phyloP scores from a whole-genome alignment of 2,329 filamentous ascomycete genomes.

The Aspergillus sp. region DNA sequence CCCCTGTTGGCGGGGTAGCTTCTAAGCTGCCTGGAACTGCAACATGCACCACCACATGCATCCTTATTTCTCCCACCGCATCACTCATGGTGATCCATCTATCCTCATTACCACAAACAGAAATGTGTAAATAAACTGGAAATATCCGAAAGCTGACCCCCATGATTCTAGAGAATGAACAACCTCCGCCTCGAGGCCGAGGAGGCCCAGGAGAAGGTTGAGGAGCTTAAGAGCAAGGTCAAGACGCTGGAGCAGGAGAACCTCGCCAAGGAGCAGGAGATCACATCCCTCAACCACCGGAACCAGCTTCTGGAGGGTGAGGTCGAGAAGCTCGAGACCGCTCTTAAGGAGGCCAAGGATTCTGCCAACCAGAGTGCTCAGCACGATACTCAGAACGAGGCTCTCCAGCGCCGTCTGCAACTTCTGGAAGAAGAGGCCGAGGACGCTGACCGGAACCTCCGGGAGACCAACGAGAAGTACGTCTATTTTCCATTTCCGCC shows the following conservation, averaged over 20 bases:
- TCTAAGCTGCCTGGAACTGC: constrained; percentile 29
- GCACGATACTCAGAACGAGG: constrained; percentile 87
- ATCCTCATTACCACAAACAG: neutral
- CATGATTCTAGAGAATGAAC: constrained; percentile 76
- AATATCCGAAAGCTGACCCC: neutral
- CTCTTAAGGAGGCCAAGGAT: constrained; percentile 85
- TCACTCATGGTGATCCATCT: constrained; percentile 16
- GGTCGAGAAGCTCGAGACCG: constrained; percentile 86
- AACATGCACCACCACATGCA: constrained; percentile 22
- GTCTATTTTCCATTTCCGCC: constrained; percentile 37
- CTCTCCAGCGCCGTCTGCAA: constrained; percentile 87
- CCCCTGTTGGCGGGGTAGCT: constrained; percentile 45
- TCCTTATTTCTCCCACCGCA: neutral
- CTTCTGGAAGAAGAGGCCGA: constrained; percentile 98
- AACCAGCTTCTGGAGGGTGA: constrained; percentile 87
- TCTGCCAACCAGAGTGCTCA: constrained; percentile 77
- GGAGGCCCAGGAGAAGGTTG: constrained; percentile 74
- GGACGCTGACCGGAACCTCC: constrained; percentile 90
- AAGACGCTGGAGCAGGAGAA: constrained; percentile 94
- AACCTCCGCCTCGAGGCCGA: constrained; percentile 92
- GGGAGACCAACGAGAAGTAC: constrained; percentile 98
- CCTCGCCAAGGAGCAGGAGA: constrained; percentile 95
- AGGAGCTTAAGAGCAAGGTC: constrained; percentile 84
- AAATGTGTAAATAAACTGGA: constrained; percentile 21
- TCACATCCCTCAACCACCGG: constrained; percentile 93